Conservation (phyloP, 331 rosid genomes). For the Telfairia occidentalis region DNA sequence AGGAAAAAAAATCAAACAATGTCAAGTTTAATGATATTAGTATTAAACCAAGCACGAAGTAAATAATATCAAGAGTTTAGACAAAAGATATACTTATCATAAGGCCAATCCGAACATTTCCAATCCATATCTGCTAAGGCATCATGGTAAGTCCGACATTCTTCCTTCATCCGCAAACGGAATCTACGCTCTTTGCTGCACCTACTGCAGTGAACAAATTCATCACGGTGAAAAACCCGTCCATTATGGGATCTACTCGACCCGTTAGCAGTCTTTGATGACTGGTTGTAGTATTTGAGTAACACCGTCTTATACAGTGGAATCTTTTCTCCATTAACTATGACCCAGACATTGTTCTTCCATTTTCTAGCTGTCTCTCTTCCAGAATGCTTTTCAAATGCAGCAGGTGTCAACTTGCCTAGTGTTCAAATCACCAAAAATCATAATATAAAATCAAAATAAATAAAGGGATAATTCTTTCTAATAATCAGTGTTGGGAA, state of each 20-base stretch:
- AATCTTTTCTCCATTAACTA: constrained; percentile 82
- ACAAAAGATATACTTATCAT: constrained; percentile 61
- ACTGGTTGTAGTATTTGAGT: constrained; percentile 85
- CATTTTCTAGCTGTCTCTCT: constrained; percentile 94
- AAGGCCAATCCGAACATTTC: constrained; percentile 74
- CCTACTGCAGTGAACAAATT: constrained; percentile 58
- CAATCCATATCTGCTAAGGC: constrained; percentile 67
- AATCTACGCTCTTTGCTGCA: constrained; percentile 91
- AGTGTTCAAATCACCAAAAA: constrained; percentile 15
- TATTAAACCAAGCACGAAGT: not conserved
- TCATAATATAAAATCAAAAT: constrained; percentile 6
- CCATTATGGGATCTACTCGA: constrained; percentile 60
- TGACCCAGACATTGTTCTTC: constrained; percentile 95
- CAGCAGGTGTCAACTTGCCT: constrained; percentile 83
- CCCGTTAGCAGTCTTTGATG: constrained; percentile 49
- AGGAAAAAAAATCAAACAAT: not conserved
- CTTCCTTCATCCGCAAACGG: constrained; percentile 80
- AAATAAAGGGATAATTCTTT: not conserved
- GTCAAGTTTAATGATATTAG: not conserved
- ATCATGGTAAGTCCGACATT: constrained; percentile 76
- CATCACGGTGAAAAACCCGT: constrained; percentile 73
- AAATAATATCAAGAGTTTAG: not conserved
- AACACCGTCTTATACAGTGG: constrained; percentile 70
- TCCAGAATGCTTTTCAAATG: constrained; percentile 98
- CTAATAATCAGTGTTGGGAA: not conserved